Evolutionary conservation across 495 filamentous ascomycete genomes (phyloP), one percentile per base, ranked within the genome.

Genomic region (Annulohypoxylon bovei): DNA sequence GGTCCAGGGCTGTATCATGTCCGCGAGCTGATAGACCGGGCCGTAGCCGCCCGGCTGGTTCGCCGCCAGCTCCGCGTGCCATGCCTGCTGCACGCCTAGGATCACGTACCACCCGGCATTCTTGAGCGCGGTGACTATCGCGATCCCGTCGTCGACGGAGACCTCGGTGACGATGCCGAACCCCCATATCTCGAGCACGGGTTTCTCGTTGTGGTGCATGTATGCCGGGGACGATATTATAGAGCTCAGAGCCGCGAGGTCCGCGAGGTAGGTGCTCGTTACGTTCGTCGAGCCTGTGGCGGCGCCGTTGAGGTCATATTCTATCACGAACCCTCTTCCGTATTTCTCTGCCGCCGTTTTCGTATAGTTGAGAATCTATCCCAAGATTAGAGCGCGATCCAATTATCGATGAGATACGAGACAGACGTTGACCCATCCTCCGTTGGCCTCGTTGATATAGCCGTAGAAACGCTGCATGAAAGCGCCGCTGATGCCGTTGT

Each of bases 1-100:
- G 0, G 76, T 74, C 76, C 76, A 78, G 0, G 76, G 76, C 11
- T 76, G 74, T 22, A 78, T 66, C 65, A 77, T 71, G 27, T 78
- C 71, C 12, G 74, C 76, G 20, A 75, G 70, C 11, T 56, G 62
- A 54, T 78, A 78, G 3, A 75, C 74, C 1, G 67, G 39, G 6
- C 70, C 72, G 67, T 61, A 78, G 0, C 67, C 52, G 3, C 68
- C 72, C 11, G 68, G 40, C 37, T 71, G 55, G 40, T 78, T 53
- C n/a, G 70, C 33, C 0, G 65, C 67, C 4, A 75, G 23, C 28
- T 78, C 76, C 1, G 70, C 66, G 14, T 72, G 74, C 74, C 74
- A 70, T 6, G 74, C 71, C 37, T 73, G 63, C 33, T 71, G 71
- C 8, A 76, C 74, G 14, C 74, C 74, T 7, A 76, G 60, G 12